phyloP scores from a whole-genome alignment of 2,329 filamentous ascomycete species.

The Neonectria faginata region DNA sequence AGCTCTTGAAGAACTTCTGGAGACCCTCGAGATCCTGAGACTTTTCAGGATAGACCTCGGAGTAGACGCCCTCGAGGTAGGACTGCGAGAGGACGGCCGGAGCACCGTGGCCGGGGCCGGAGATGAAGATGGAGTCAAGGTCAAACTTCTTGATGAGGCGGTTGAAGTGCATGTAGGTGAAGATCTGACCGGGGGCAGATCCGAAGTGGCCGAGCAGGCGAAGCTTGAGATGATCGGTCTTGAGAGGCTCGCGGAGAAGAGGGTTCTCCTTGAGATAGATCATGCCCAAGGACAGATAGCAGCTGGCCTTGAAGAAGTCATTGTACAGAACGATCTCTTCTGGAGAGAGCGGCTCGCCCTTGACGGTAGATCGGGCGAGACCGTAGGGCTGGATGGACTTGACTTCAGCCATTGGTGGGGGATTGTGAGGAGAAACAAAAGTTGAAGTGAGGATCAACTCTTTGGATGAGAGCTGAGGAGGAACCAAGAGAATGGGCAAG shows the following conservation, averaged over 20 bases:
- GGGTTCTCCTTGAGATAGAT: conserved; percentile 82
- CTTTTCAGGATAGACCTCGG: conserved; percentile 81
- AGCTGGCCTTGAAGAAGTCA: conserved; percentile 78
- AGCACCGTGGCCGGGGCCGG: conserved; percentile 82
- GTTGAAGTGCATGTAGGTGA: conserved; percentile 86
- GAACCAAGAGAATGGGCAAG: conserved; percentile 26
- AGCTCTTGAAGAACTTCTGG: conserved; percentile 83
- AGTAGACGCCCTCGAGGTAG: conserved; percentile 82
- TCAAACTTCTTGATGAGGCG: conserved; percentile 85
- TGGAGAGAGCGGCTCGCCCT: conserved; percentile 69
- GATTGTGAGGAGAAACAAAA: conserved; percentile 22
- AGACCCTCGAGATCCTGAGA: conserved; percentile 75
- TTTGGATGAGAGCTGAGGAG: conserved; percentile 41
- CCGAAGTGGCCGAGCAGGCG: conserved; percentile 83
- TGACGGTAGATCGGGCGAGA: conserved; percentile 72
- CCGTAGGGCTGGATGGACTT: conserved; percentile 74
- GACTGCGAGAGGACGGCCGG: conserved; percentile 81
- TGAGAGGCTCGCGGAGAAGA: conserved; percentile 76
- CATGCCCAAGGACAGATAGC: conserved; percentile 84
- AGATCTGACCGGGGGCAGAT: conserved; percentile 82
- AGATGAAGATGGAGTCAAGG: conserved; percentile 78
- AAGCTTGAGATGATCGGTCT: conserved; percentile 77
- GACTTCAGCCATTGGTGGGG: conserved; percentile 53
- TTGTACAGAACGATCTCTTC: conserved; percentile 77
- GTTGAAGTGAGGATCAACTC: conserved; percentile 36